phyloP scores from a whole-genome alignment of 305 asterid genomes.

The Plantago lanceolata region DNA sequence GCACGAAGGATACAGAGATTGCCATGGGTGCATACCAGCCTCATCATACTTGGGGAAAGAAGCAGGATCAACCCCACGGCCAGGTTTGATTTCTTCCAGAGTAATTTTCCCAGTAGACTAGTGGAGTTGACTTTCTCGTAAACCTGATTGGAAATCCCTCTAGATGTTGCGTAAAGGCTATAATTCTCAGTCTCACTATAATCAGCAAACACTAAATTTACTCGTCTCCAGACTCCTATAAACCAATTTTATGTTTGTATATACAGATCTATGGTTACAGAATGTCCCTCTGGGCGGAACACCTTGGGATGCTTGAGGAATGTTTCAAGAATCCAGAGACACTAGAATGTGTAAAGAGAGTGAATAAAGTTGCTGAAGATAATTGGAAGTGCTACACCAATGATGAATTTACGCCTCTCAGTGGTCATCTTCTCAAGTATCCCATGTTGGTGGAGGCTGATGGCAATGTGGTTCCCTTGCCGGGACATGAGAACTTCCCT shows the following conservation, averaged over 20 bases:
- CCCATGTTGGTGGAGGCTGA: constrained; percentile 56
- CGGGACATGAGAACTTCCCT: constrained; percentile 64
- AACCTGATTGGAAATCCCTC: not conserved
- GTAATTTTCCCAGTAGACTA: not conserved
- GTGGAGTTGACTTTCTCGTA: no score
- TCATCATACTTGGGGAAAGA: constrained; percentile 53
- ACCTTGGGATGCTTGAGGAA: constrained; percentile 55
- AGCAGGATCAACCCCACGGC: constrained; percentile 62
- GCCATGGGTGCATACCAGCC: constrained; percentile 99
- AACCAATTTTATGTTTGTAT: not conserved
- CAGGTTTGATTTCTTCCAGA: constrained; percentile 48
- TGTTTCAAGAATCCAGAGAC: constrained; percentile 53
- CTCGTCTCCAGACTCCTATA: not conserved
- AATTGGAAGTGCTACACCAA: constrained; percentile 58
- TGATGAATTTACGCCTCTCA: constrained; percentile 39
- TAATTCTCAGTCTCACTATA: not conserved
- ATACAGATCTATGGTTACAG: constrained; percentile 79
- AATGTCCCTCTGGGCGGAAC: constrained; percentile 88
- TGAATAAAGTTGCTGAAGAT: constrained; percentile 54
- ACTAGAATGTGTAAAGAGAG: constrained; percentile 61
- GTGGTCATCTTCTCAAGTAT: constrained; percentile 83
- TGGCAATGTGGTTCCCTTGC: constrained; percentile 59
- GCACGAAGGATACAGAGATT: constrained; percentile 85
- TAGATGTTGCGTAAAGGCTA: not conserved
- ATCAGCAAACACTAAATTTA: not conserved